Base-by-base conservation (phyloP, 306 rosid species). In the Canavalia ensiformis region DNA sequence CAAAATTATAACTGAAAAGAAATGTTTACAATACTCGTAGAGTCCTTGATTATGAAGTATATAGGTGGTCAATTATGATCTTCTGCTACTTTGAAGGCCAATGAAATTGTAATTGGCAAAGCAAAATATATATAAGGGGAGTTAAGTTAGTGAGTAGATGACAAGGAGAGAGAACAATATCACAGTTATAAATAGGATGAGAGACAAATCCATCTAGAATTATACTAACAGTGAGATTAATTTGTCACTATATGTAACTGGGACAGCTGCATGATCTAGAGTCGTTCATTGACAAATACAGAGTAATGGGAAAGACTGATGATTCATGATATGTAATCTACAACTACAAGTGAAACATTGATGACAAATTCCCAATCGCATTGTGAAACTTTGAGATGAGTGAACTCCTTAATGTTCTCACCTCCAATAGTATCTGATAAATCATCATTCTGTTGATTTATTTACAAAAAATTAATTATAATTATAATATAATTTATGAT, bases 271-370 rank as follows among this genome's bases (percentile, higher is more conserved):
- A 66, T 78, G 75, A 71, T 57, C 71, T 73, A n/a, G 56, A 72
- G 29, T 81, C 55, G 33, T 64, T 31, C 84, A 74, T 70, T 51
- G 86, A 89, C 73, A 18, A 59, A 57, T 63, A 4, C 44, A 49
- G 47, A 58, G 56, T 28, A 37, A 34, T 57, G 46, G 3, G 29
- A 67, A 12, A 60, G 51, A 18, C n/a, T 37, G 37, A 45, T 46
- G 37, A 8, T 25, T 41, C 39, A 41, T 65, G 50, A 57, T 51
- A 46, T 58, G 60, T 9, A 59, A 47, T 66, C 25, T 30, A 33
- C 29, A 18, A 18, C 25, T 18, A 18, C 25, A 18, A 47, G 80
- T 10, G 59, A 80, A 60, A 51, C 34, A 58, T 52, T 81, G 68
- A 69, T 18, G 25, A 18, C 25, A 18, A 18, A 18, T 18, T 18